Evolutionary conservation across 352 stramenopile genomes (phyloP).

Genomic region (Phytopythium montanum): DNA sequence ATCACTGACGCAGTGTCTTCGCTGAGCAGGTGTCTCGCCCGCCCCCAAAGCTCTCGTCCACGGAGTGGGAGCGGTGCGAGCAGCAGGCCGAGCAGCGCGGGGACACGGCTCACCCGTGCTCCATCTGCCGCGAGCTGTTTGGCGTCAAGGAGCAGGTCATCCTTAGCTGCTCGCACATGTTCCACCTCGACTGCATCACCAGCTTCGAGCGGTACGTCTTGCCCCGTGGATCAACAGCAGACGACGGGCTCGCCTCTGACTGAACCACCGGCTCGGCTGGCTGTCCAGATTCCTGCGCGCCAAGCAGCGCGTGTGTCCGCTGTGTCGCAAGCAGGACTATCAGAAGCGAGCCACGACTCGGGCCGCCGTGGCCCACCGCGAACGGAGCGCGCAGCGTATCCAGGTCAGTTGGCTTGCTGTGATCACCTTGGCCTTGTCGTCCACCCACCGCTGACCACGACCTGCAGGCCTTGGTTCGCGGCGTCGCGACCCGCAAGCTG

Average conservation of each 20-base stretch:
- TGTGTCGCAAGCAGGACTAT: conserved; percentile 84
- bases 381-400: conserved; percentile 47
- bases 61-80: conserved; percentile 75
- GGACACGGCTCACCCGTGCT: conserved; percentile 65
- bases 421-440: not conserved
- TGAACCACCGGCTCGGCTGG: not conserved
- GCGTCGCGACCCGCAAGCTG: conserved; percentile 23
- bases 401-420: conserved; percentile 28
- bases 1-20: not conserved
- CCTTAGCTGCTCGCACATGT: conserved; percentile 85
- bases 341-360: conserved; percentile 62
- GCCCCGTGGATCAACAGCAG: not conserved
- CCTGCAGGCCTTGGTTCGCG: conserved; percentile 28
- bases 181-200: conserved; percentile 74
- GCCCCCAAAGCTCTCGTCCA: conserved; percentile 50
- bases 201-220: conserved; percentile 67
- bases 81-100: conserved; percentile 56
- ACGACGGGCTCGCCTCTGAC: not conserved
- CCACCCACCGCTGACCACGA: not conserved
- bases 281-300: conserved; percentile 58
- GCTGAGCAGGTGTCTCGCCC: conserved; percentile 39
- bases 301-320: conserved; percentile 72
- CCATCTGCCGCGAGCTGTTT: conserved; percentile 77
- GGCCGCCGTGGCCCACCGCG: conserved; percentile 42
- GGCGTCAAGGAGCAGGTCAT: conserved; percentile 77